Base-by-base conservation (phyloP, 352 stramenopile species). In the Phytophthora palmivora region DNA sequence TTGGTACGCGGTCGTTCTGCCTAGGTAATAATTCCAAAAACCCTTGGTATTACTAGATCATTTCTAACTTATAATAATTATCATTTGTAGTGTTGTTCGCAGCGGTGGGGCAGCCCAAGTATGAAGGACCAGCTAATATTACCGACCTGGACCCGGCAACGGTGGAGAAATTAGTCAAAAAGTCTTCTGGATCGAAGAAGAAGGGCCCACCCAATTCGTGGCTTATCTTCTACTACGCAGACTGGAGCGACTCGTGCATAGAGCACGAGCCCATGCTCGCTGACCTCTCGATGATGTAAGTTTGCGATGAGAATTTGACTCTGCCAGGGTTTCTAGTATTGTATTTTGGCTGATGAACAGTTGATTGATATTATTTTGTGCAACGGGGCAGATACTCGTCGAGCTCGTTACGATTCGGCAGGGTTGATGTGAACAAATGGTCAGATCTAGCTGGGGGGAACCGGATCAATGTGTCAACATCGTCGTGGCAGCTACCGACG, bases 221-320 rank as follows among this genome's bases (percentile, higher is more conserved):
- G 84, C 63, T 94, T 11, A 70, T 92, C 22, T 92, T 89, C 57
- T 91, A 85, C 30, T 79, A 87, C 55, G 67, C 82, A 4, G 80
- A 91, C 63, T 92, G 82, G 82, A 91, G 78, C 58, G 81, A 91
- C 61, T 63, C 81, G 36, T 94, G 84, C 36, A 58, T 91, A 14
- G 76, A 94, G 58, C 75, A 89, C 44, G 84, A 92, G 69, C 71
- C 82, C 9, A 86, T 92, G 76, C 57, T 89, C 34, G 84, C 84
- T 45, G 73, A 90, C 2, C 64, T 93, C 30, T 93, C 84, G 19
- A 68, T 93, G 30, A 34, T 4, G 30, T 9, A 67, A 58, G 76
- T 91, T 44, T 16, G 56, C 59, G 6, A 45, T 26, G n/a, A 50
- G 11, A 50, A 30, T 44, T 66, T n/a, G n/a, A n/a, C n/a, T 12